Evolutionary conservation across 495 filamentous ascomycete genomes (phyloP).

Genomic region (Aspergillus affinis): DNA sequence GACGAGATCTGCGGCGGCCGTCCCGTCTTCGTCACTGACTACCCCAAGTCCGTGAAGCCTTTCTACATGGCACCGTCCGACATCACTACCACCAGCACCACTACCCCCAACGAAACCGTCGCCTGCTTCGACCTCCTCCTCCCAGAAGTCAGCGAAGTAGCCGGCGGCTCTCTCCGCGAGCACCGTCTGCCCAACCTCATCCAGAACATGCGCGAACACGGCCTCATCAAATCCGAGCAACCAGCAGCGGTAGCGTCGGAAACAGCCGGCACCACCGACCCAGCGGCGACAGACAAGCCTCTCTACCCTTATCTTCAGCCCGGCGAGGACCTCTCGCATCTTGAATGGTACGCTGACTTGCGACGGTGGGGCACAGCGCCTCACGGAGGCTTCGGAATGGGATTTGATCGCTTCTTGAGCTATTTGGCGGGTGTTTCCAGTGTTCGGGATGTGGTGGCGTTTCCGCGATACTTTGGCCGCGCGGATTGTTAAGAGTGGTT

Average conservation of each 20-base stretch:
- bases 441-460: conserved; percentile 82
- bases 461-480: conserved; percentile 86
- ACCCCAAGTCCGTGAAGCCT: conserved; percentile 80
- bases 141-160: conserved; percentile 85
- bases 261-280: background rate
- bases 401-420: conserved; percentile 85
- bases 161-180: conserved; percentile 91
- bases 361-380: conserved; percentile 90
- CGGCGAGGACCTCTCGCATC: conserved; percentile 49
- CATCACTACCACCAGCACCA: conserved; percentile 15
- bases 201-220: conserved; percentile 68
- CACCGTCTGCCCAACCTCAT: conserved; percentile 72
- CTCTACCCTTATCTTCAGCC: conserved; percentile 40
- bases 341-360: conserved; percentile 95
- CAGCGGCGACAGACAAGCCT: conserved; percentile 13
- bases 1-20: conserved; percentile 61
- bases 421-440: conserved; percentile 84
- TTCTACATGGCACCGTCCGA: conserved; percentile 87
- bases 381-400: conserved; percentile 95
- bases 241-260: conserved; percentile 5
- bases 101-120: conserved; percentile 55
- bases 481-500: conserved; percentile 69
- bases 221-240: conserved; percentile 42
- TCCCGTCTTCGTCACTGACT: conserved; percentile 92
- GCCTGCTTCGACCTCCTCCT: conserved; percentile 96